phyloP scores from a whole-genome alignment of 768 basidiomycete genomes.

The Chalciporus pseudorubinellus region DNA sequence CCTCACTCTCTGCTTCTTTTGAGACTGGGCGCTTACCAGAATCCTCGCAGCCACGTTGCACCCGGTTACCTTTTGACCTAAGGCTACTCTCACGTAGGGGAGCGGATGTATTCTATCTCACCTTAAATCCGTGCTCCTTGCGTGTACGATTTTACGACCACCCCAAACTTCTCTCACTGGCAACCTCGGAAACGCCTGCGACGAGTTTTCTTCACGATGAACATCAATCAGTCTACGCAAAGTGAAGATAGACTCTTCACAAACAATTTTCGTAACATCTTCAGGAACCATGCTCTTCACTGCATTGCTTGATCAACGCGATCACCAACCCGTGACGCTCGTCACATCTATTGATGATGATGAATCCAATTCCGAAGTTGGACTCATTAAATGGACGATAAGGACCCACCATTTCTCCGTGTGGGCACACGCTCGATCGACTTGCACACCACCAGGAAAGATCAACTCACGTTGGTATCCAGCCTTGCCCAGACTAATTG shows the following conservation, averaged over 20 bases:
- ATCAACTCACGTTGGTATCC: background rate
- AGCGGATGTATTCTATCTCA: background rate
- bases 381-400: conserved; percentile 17
- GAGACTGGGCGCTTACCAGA: too few species aligned
- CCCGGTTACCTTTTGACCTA: too few species aligned
- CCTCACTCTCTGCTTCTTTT: too few species aligned
- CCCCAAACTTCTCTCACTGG: too few species aligned
- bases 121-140: too few species aligned
- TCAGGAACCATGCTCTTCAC: conserved; percentile 17
- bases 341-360: conserved; percentile 14
- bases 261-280: conserved; percentile 15
- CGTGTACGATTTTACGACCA: too few species aligned
- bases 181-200: too few species aligned
- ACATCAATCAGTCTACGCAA: conserved; percentile 20
- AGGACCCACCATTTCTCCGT: background rate
- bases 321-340: background rate
- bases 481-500: background rate
- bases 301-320: background rate
- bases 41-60: too few species aligned
- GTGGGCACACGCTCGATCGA: conserved; percentile 2
- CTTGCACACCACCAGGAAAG: background rate
- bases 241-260: conserved; percentile 7
- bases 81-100: background rate
- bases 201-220: conserved; percentile 6
- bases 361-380: conserved; percentile 7